These are phyloP conservation scores for Gaertneriomyces sp. DNA, from an alignment of 192 early-diverging fungal species.

Conservation along the genomic window DNA sequence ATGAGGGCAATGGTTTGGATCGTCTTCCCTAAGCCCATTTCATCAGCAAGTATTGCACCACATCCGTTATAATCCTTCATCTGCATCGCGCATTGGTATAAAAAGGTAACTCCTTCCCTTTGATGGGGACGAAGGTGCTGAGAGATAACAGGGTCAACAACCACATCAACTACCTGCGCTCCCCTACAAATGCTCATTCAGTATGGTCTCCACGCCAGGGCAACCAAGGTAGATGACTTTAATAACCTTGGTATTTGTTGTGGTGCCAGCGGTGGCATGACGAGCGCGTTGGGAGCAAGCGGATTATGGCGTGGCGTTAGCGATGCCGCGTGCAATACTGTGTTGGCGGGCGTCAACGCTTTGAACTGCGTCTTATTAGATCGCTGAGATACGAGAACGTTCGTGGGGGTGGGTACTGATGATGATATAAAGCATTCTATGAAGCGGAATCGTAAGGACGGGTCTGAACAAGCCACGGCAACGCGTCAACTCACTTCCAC, in stretches of 20 bases:
- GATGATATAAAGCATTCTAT: not conserved
- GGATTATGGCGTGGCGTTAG: conserved; percentile 23
- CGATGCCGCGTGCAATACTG: not conserved
- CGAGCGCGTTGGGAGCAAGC: conserved; percentile 20
- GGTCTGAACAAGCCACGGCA: not conserved
- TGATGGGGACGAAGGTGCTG: conserved; percentile 44
- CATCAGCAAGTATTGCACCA: conserved; percentile 56
- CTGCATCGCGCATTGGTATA: conserved; percentile 42
- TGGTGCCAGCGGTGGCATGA: conserved; percentile 30
- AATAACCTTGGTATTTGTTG: conserved; percentile 6
- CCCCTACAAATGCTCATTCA: not conserved
- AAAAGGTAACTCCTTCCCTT: conserved; percentile 45
- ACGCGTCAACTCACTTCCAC: conserved; percentile 10
- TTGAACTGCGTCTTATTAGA: not conserved
- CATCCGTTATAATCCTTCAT: conserved; percentile 34
- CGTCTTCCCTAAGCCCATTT: conserved; percentile 50
- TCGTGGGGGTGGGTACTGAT: not conserved
- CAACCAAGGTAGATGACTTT: not conserved
- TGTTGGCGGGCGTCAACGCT: not conserved
- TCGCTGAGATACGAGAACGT: not conserved
- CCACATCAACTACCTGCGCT: conserved; percentile 36
- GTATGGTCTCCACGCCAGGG: too few relatives aligned
- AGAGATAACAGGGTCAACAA: conserved; percentile 43
- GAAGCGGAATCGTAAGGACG: not conserved
- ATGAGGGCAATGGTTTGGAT: conserved; percentile 47